These are phyloP conservation scores for Galium porrigens DNA, from an alignment of 305 asterid species.

Conservation along the genomic window DNA sequence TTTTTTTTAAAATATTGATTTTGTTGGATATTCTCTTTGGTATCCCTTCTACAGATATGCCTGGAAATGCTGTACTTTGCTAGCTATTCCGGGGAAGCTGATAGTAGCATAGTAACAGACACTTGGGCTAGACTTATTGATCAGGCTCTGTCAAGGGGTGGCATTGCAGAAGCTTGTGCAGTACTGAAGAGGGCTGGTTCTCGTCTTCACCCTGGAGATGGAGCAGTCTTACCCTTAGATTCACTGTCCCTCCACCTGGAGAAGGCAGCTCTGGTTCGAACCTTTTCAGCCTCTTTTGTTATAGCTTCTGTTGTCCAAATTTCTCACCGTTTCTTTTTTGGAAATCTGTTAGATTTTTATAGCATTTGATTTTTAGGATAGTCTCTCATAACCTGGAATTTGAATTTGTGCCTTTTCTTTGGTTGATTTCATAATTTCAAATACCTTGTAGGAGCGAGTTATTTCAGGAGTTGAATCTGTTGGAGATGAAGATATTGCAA, in stretches of 20 bases:
- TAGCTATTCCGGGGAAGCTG: slow-evolving; percentile 86
- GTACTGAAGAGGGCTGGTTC: slow-evolving; percentile 80
- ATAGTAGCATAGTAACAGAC: slow-evolving; percentile 78
- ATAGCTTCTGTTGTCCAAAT: neutral
- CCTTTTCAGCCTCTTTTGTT: neutral
- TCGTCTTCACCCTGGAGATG: slow-evolving; percentile 71
- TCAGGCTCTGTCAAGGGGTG: slow-evolving; percentile 85
- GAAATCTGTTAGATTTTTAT: neutral
- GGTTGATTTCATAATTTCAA: neutral
- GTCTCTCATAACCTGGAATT: neutral
- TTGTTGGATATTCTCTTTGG: slow-evolving; percentile 5
- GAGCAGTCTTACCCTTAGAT: slow-evolving; percentile 68
- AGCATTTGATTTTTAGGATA: neutral
- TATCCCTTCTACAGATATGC: slow-evolving; percentile 44
- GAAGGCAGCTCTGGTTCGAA: slow-evolving; percentile 74
- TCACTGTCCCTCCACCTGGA: slow-evolving; percentile 80
- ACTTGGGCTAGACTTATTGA: slow-evolving; percentile 88
- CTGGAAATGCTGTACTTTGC: slow-evolving; percentile 93
- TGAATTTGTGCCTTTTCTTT: neutral
- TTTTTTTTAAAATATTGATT: neutral
- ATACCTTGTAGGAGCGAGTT: slow-evolving; percentile 48
- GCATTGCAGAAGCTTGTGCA: slow-evolving; percentile 87
- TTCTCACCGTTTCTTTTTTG: neutral
- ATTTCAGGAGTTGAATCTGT: slow-evolving; percentile 54
- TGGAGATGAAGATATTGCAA: slow-evolving; percentile 84